These are phyloP conservation scores for Geotrichum klebahnii DNA, from an alignment of 1,139 yeast species.

Conservation along the genomic window DNA sequence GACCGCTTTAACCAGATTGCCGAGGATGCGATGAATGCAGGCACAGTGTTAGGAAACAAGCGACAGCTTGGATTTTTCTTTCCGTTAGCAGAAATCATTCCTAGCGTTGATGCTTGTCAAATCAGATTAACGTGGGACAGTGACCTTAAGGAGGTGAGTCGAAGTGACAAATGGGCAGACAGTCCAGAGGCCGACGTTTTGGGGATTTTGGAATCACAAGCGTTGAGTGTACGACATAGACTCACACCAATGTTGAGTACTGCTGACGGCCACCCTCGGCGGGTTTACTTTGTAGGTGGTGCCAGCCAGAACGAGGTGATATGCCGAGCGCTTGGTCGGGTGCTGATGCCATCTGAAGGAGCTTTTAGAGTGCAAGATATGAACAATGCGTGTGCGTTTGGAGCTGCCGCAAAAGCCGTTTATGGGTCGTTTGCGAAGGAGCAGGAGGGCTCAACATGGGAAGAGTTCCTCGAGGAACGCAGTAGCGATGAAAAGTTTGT, in stretches of 20 bases:
- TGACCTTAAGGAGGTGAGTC: background rate
- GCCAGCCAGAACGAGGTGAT: slow-evolving; percentile 70
- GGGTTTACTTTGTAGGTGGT: slow-evolving; percentile 82
- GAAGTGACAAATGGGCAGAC: background rate
- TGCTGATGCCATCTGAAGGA: slow-evolving; percentile 61
- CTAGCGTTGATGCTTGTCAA: slow-evolving; percentile 35
- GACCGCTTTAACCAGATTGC: slow-evolving; percentile 53
- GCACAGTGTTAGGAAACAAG: slow-evolving; percentile 8
- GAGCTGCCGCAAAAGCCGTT: slow-evolving; percentile 87
- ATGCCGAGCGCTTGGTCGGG: slow-evolving; percentile 62
- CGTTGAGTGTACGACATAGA: slow-evolving; percentile 75
- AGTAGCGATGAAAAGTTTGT: slow-evolving; percentile 3
- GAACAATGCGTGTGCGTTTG: slow-evolving; percentile 88
- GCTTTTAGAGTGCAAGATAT: slow-evolving; percentile 63
- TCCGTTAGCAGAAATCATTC: slow-evolving; percentile 85
- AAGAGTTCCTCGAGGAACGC: slow-evolving; percentile 15
- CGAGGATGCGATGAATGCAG: slow-evolving; percentile 32
- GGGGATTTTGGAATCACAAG: slow-evolving; percentile 81
- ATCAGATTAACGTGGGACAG: slow-evolving; percentile 5
- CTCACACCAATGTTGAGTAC: slow-evolving; percentile 64
- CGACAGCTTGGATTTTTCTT: slow-evolving; percentile 65
- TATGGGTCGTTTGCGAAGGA: slow-evolving; percentile 45
- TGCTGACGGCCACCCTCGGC: slow-evolving; percentile 51
- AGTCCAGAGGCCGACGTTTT: slow-evolving; percentile 49
- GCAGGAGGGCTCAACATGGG: slow-evolving; percentile 14